Evolutionary conservation across 495 filamentous ascomycete species (phyloP).

Genomic region (Aspergillus campestris): DNA sequence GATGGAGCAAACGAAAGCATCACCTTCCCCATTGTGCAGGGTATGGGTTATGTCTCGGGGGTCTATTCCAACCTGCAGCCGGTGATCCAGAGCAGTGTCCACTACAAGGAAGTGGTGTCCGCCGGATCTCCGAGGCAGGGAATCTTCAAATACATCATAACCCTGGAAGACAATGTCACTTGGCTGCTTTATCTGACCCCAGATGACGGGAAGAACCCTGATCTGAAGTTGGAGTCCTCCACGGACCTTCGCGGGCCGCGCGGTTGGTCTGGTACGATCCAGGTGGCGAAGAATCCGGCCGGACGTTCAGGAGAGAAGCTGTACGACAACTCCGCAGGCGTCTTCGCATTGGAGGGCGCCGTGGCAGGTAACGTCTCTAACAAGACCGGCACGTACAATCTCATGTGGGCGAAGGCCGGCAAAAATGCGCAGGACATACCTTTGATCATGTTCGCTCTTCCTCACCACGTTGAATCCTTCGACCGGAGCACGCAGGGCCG

Average conservation of each 20-base stretch:
- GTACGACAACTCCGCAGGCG: slow-evolving; percentile 69
- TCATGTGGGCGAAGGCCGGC: slow-evolving; percentile 63
- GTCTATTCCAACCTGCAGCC: slow-evolving; percentile 65
- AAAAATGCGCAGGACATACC: slow-evolving; percentile 28
- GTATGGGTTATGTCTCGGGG: slow-evolving; percentile 80
- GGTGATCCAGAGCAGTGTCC: slow-evolving; percentile 61
- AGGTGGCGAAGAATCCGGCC: slow-evolving; percentile 67
- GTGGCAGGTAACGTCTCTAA: slow-evolving; percentile 55
- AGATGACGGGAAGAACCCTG: slow-evolving; percentile 33
- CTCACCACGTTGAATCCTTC: slow-evolving; percentile 77
- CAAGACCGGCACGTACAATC: slow-evolving; percentile 57
- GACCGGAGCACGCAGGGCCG: slow-evolving; percentile 45
- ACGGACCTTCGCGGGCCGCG: slow-evolving; percentile 40
- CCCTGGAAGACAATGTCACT: slow-evolving; percentile 58
- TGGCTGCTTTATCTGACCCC: slow-evolving; percentile 81
- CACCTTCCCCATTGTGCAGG: slow-evolving; percentile 79
- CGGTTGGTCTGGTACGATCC: slow-evolving; percentile 62
- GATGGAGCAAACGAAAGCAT: slow-evolving; percentile 46
- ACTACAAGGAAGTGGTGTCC: slow-evolving; percentile 59
- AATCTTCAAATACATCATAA: slow-evolving; percentile 69
- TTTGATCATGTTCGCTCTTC: slow-evolving; percentile 80
- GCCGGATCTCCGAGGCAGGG: slow-evolving; percentile 47
- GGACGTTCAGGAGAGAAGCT: slow-evolving; percentile 51
- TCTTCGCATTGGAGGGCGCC: slow-evolving; percentile 54
- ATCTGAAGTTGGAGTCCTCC: slow-evolving; percentile 39